A percentile compares a stretch with the other conserved stretches of the same genome.
Evolutionary conservation across 129 eudicot genomes (phyloP).

Genomic region (Kitagawia praeruptora): DNA sequence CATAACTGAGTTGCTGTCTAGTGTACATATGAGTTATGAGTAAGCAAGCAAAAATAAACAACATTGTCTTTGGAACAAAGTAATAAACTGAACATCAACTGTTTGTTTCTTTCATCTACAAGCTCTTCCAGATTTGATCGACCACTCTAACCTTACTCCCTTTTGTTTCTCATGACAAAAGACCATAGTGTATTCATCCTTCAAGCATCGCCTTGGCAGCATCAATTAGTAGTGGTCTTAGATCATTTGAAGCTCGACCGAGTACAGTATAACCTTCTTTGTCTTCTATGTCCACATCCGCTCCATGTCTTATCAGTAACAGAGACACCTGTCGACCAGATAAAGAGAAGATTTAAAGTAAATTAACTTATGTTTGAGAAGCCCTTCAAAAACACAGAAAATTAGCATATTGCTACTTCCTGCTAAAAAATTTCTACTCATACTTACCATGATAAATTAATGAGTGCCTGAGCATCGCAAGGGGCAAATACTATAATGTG

Average conservation of each 20-base stretch:
- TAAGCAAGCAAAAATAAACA: neutral
- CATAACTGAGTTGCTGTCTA: neutral
- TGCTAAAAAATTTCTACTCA: neutral
- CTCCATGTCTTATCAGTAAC: slow-evolving; percentile 86
- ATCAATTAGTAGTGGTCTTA: slow-evolving; percentile 55
- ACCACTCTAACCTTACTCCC: neutral
- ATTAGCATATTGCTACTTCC: neutral
- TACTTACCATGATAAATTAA: neutral
- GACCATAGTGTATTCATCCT: slow-evolving; percentile 32
- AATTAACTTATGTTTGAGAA: neutral
- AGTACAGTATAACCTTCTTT: slow-evolving; percentile 94
- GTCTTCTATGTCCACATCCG: slow-evolving; percentile 81
- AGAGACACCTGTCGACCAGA: slow-evolving; percentile 60
- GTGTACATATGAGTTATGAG: neutral
- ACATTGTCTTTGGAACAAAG: neutral
- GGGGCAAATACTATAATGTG: neutral
- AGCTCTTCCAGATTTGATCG: neutral
- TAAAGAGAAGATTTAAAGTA: neutral
- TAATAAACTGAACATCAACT: neutral
- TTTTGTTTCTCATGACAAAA: neutral
- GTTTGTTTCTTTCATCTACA: neutral
- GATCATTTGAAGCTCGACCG: slow-evolving; percentile 68
- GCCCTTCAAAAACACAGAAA: neutral
- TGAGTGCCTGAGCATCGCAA: neutral
- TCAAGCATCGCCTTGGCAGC: slow-evolving; percentile 93